Evolutionary conservation across 1,284 basidiomycete genomes (phyloP), one percentile per base, ranked within the genome.

Genomic region (Tylopilus microsporus): DNA sequence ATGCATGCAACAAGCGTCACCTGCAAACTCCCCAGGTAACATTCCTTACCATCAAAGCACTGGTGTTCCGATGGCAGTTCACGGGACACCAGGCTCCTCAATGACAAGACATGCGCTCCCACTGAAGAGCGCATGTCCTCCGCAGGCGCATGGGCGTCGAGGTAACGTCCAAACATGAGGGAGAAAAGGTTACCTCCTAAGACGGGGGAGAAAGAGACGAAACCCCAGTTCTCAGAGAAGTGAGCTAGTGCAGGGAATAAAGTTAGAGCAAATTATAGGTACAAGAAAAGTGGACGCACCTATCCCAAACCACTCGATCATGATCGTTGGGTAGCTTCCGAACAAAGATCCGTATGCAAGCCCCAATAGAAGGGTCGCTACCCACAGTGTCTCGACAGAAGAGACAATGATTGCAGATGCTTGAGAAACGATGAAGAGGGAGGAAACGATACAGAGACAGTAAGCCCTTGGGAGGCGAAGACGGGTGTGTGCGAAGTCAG

Each of bases 151-250:
- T 94, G 88, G 6, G 84, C 78, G 65, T 94, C 92, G 46, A 92
- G 79, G 62, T 91, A 87, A 46, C 76, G 76, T 1, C 94, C 94
- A 67, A 95, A 96, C 47, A 89, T 76, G 45, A 95, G 68, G 46
- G 92, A 93, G 73, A 94, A 92, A 1, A 92, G 54, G 74, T 95
- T 96, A 0, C 90, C 90, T 9, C 89, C 90, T 3, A 94, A 52
- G 58, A 93, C 80, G 2, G 94, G 92, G 0, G 88, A 82, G 19
- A 94, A 74, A 9, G 83, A 84, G 34, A 89, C 79, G 68, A 83
- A 90, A 18, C 94, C 94, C 86, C 86, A 94, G 71, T 95, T 96
- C 74, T 93, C 87, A 4, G 85, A 85, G 66, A 91, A 86, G 66
- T 87, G 86, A 16, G 75, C 85, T 86, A 58, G 39, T 15, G 21